Evolutionary conservation across 2,329 filamentous ascomycete genomes (phyloP).

Genomic region (Fusarium buxicola): DNA sequence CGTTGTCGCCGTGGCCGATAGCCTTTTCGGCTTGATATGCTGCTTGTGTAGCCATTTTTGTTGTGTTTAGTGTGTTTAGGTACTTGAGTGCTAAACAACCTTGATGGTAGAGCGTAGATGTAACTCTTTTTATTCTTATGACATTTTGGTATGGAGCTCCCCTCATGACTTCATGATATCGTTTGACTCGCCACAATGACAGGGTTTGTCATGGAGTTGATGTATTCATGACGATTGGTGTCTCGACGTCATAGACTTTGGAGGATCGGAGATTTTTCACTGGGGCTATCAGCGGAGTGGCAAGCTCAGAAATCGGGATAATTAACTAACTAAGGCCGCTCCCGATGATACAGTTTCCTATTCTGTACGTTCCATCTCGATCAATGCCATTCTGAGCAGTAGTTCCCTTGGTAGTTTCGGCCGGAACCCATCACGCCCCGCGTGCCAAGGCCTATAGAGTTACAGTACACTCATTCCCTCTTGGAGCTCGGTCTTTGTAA

Average conservation of each 20-base stretch:
- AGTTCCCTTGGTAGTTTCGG: conserved; percentile 15
- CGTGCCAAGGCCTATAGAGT: conserved; percentile 51
- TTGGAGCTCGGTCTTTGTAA: conserved; percentile 79
- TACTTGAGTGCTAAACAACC: background rate
- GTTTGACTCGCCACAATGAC: conserved; percentile 30
- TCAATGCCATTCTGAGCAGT: conserved; percentile 11
- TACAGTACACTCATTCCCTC: conserved; percentile 66
- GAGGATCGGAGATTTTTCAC: conserved; percentile 5
- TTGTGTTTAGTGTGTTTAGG: background rate
- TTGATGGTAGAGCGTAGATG: background rate
- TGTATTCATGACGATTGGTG: conserved; percentile 33
- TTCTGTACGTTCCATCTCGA: conserved; percentile 28
- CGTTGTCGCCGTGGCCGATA: conserved; percentile 75
- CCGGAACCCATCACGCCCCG: conserved; percentile 21
- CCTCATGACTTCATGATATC: conserved; percentile 23
- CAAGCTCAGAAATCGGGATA: conserved; percentile 1
- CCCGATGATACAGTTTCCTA: conserved; percentile 22
- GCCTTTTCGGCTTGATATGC: conserved; percentile 74
- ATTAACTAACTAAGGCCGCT: conserved; percentile 9
- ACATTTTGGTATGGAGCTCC: no score
- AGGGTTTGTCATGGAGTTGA: conserved; percentile 20
- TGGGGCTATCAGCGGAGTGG: conserved; percentile 10
- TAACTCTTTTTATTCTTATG: conserved; percentile 17
- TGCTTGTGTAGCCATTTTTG: conserved; percentile 63
- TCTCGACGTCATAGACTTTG: conserved; percentile 39